These are phyloP conservation scores for Fusarium sarcochroum DNA, from an alignment of 2,329 filamentous ascomycete genomes.

Conservation along the genomic window DNA sequence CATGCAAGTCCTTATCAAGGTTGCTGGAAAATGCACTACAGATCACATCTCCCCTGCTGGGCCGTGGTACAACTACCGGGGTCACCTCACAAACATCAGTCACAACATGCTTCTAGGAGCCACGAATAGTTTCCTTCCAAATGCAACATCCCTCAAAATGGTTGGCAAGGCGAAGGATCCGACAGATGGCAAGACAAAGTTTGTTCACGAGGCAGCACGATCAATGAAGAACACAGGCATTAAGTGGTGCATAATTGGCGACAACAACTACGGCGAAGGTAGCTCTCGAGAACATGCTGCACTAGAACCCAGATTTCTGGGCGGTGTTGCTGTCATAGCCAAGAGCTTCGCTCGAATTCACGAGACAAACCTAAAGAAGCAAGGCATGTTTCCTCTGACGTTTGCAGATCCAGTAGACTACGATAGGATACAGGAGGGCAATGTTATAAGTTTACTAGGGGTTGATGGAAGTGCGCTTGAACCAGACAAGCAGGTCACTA, in stretches of 20 bases:
- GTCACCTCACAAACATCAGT: conserved; percentile 96
- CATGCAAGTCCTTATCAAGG: conserved; percentile 83
- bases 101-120: conserved; percentile 98
- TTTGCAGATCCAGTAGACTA: conserved; percentile 82
- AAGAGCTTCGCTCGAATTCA: conserved; percentile 90
- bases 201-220: not conserved
- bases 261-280: conserved; percentile 82
- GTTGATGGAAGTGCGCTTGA: conserved; percentile 22
- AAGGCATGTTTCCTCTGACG: conserved; percentile 69
- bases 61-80: conserved; percentile 98
- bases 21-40: conserved; percentile 96
- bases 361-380: conserved; percentile 95
- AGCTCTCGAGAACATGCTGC: conserved; percentile 90
- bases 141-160: not conserved
- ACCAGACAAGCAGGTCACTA: conserved; percentile 21
- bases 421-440: conserved; percentile 71
- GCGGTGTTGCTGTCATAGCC: conserved; percentile 85
- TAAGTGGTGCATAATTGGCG: conserved; percentile 23
- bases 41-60: conserved; percentile 98
- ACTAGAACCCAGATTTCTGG: conserved; percentile 86
- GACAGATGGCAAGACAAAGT: conserved; percentile 76
- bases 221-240: not conserved
- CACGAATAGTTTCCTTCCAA: conserved; percentile 70
- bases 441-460: conserved; percentile 15
- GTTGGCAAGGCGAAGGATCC: not conserved